Percentiles rank a stretch among this genome's conserved stretches.
These are phyloP conservation scores for Coemansia sp. DNA, from an alignment of 192 early-diverging fungal genomes.

Conservation along the genomic window DNA sequence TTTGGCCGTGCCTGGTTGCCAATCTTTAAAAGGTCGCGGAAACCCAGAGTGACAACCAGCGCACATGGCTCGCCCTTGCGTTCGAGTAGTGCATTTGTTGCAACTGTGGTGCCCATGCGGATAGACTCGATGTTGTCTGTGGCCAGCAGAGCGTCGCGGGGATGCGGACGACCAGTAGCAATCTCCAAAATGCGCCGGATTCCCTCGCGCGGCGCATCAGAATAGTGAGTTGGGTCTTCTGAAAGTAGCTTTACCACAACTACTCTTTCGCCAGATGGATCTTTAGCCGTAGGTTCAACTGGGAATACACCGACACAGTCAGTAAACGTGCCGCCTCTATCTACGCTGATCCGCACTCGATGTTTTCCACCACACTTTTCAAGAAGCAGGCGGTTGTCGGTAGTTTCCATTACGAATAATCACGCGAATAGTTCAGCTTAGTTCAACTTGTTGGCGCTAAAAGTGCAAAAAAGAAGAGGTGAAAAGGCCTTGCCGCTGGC, in stretches of 20 bases:
- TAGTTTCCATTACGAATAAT: constrained; percentile 4
- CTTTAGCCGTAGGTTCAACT: constrained; percentile 30
- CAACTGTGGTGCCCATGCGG: constrained; percentile 97
- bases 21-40: constrained; percentile 78
- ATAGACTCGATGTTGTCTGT: constrained; percentile 74
- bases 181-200: constrained; percentile 84
- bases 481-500: no score
- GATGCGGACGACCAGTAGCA: constrained; percentile 68
- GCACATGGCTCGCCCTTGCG: constrained; percentile 86
- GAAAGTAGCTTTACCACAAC: constrained; percentile 88
- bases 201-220: constrained; percentile 92
- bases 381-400: constrained; percentile 12
- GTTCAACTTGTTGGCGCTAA: background rate
- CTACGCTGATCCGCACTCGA: constrained; percentile 64
- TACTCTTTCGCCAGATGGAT: constrained; percentile 54
- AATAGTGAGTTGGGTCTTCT: constrained; percentile 87
- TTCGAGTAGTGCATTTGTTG: constrained; percentile 89
- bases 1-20: constrained; percentile 91
- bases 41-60: constrained; percentile 88
- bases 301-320: constrained; percentile 86
- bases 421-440: background rate
- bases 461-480: background rate
- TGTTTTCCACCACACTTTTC: constrained; percentile 14
- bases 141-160: constrained; percentile 68
- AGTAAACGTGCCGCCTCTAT: constrained; percentile 96